A percentile compares a stretch with the other conserved stretches of the same genome.
Conservation (phyloP, 257 asterid genomes). For the Anisodus acutangulus region DNA sequence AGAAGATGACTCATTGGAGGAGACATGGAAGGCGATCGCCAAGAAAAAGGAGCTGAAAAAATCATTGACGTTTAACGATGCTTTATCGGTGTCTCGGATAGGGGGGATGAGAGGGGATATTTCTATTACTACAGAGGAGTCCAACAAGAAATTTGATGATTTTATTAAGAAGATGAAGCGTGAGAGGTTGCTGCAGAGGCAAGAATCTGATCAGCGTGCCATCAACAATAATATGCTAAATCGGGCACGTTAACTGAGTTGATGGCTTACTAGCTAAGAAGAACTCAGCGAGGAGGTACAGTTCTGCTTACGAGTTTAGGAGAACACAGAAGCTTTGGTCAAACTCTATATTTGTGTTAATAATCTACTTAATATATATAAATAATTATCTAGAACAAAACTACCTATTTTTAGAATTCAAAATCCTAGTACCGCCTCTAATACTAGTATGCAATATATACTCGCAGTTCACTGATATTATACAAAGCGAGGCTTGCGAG, state of each 20-base stretch:
- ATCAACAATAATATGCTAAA: not conserved
- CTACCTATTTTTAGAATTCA: too few relatives aligned
- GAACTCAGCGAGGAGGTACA: not conserved
- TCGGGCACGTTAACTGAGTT: not conserved
- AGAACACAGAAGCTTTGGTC: not conserved
- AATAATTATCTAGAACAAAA: too few relatives aligned
- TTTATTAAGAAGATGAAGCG: slow-evolving; percentile 61
- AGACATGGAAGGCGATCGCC: slow-evolving; percentile 62
- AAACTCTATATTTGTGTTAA: too few relatives aligned
- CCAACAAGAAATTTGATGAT: slow-evolving; percentile 57
- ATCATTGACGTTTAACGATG: slow-evolving; percentile 60
- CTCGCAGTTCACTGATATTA: too few relatives aligned
- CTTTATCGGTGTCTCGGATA: slow-evolving; percentile 46
- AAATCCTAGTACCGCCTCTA: too few relatives aligned
- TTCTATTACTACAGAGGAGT: slow-evolving; percentile 51
- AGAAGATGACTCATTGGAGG: slow-evolving; percentile 58
- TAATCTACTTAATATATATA: not conserved
- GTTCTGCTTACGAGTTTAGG: not conserved
- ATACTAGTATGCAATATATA: too few relatives aligned
- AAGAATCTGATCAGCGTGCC: slow-evolving; percentile 58
- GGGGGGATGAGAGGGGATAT: slow-evolving; percentile 65
- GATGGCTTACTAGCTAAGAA: not conserved
- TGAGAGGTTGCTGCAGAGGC: slow-evolving; percentile 60
- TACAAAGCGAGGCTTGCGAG: not conserved
- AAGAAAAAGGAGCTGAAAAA: slow-evolving; percentile 48